A percentile compares a stretch with the other conserved stretches of the same genome.
Evolutionary conservation across 352 stramenopile species (phyloP).

Genomic region (Phytophthora fragariae): DNA sequence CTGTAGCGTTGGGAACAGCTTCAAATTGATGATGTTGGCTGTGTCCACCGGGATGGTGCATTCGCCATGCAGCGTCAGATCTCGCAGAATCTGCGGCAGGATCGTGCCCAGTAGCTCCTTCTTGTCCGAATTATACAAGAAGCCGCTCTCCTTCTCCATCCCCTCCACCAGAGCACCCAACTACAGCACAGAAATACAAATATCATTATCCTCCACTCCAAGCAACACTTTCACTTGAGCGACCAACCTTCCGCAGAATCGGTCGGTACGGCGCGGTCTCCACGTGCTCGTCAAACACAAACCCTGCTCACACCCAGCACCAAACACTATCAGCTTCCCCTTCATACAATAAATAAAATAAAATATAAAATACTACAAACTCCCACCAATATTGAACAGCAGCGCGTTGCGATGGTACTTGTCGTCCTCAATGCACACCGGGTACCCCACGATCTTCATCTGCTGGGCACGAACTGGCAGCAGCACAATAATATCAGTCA

Average conservation of each 20-base stretch:
- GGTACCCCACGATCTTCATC: conserved; percentile 89
- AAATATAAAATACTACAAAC: neutral
- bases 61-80: conserved; percentile 78
- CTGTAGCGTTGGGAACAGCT: conserved; percentile 82
- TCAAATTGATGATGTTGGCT: conserved; percentile 90
- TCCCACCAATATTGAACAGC: conserved; percentile 85
- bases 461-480: conserved; percentile 70
- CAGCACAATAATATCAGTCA: neutral
- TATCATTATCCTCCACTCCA: conserved; percentile 1
- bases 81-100: conserved; percentile 72
- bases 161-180: conserved; percentile 83
- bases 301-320: conserved; percentile 39
- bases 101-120: conserved; percentile 74
- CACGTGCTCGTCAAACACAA: conserved; percentile 84
- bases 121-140: conserved; percentile 72
- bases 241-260: conserved; percentile 83
- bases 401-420: conserved; percentile 92
- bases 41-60: conserved; percentile 85
- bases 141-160: conserved; percentile 91
- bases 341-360: neutral
- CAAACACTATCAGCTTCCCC: neutral
- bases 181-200: conserved; percentile 17
- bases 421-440: conserved; percentile 89
- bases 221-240: neutral
- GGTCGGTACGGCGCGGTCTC: conserved; percentile 83